A percentile compares a stretch with the other conserved stretches of the same genome.
Evolutionary conservation across 345 rosid species (phyloP).

Genomic region (Populus tremula): DNA sequence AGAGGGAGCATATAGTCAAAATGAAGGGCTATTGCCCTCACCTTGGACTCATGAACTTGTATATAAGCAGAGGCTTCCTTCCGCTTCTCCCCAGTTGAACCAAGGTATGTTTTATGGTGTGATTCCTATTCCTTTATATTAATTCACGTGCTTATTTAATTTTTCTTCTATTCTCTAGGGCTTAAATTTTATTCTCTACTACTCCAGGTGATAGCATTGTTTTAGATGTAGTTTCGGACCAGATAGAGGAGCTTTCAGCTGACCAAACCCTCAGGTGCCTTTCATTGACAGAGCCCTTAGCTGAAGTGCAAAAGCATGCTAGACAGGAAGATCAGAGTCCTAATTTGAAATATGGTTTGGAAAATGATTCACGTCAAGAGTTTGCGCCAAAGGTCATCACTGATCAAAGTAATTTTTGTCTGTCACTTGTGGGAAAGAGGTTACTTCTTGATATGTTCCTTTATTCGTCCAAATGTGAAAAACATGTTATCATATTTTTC

Average conservation of each 20-base stretch:
- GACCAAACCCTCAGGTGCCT: slow-evolving; percentile 70
- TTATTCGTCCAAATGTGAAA: slow-evolving; percentile 35
- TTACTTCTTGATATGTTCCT: slow-evolving; percentile 16
- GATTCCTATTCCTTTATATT: neutral
- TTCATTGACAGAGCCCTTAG: slow-evolving; percentile 26
- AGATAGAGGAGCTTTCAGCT: slow-evolving; percentile 45
- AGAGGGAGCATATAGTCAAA: slow-evolving; percentile 66
- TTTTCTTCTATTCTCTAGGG: neutral
- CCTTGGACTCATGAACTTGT: slow-evolving; percentile 52
- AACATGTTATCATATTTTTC: slow-evolving; percentile 48
- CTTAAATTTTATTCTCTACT: slow-evolving; percentile 7
- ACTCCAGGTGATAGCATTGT: slow-evolving; percentile 61
- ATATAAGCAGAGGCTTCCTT: slow-evolving; percentile 63
- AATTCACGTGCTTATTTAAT: neutral
- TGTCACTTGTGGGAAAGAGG: slow-evolving; percentile 21
- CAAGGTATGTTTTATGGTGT: slow-evolving; percentile 33
- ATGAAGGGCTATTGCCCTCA: slow-evolving; percentile 52
- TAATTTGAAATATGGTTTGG: slow-evolving; percentile 24
- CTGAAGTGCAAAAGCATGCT: slow-evolving; percentile 40
- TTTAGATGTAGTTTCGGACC: slow-evolving; percentile 57
- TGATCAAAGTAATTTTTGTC: slow-evolving; percentile 70
- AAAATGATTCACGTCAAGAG: slow-evolving; percentile 35
- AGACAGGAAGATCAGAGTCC: slow-evolving; percentile 39
- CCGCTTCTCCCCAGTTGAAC: slow-evolving; percentile 43
- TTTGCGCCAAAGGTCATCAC: slow-evolving; percentile 30